A percentile compares a stretch with the other conserved stretches of the same genome.
Conservation (phyloP, 2,329 filamentous ascomycete species). For the Huntiella abstrusa region DNA sequence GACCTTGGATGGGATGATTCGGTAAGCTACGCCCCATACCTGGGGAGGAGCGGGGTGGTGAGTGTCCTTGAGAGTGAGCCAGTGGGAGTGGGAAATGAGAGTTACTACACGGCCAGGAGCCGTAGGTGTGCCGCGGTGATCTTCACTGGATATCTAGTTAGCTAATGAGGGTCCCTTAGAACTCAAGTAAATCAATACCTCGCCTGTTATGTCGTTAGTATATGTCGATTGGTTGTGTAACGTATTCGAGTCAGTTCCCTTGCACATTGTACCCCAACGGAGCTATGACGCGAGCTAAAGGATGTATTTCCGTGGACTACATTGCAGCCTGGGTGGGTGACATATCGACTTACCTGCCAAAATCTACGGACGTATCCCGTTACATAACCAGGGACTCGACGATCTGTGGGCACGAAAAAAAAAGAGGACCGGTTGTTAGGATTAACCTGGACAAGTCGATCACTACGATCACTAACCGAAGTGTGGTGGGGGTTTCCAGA, state of each 20-base stretch:
- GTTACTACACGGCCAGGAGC: constrained; percentile 84
- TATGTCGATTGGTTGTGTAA: too few relatives aligned
- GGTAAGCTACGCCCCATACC: constrained; percentile 89
- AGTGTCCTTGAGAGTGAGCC: constrained; percentile 56
- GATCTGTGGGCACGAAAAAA: constrained; percentile 34
- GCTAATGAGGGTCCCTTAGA: too few relatives aligned
- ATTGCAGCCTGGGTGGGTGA: too few relatives aligned
- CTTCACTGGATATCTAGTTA: constrained; percentile 41
- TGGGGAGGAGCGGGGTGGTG: constrained; percentile 40
- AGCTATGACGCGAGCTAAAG: too few relatives aligned
- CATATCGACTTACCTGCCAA: constrained; percentile 61
- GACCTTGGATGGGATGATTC: constrained; percentile 54
- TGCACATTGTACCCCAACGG: too few relatives aligned
- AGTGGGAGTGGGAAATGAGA: constrained; percentile 67
- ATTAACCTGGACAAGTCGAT: neutral
- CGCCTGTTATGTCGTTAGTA: too few relatives aligned
- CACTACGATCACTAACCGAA: constrained; percentile 44
- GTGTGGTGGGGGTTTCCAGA: constrained; percentile 95
- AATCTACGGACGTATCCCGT: constrained; percentile 87
- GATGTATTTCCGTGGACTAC: too few relatives aligned
- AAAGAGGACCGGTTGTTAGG: constrained; percentile 6
- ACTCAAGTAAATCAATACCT: too few relatives aligned
- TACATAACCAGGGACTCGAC: constrained; percentile 73
- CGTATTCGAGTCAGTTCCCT: too few relatives aligned
- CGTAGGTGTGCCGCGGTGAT: constrained; percentile 81